Evolutionary conservation across 2,329 filamentous ascomycete genomes (phyloP).

Genomic region (Periconia digitata): DNA sequence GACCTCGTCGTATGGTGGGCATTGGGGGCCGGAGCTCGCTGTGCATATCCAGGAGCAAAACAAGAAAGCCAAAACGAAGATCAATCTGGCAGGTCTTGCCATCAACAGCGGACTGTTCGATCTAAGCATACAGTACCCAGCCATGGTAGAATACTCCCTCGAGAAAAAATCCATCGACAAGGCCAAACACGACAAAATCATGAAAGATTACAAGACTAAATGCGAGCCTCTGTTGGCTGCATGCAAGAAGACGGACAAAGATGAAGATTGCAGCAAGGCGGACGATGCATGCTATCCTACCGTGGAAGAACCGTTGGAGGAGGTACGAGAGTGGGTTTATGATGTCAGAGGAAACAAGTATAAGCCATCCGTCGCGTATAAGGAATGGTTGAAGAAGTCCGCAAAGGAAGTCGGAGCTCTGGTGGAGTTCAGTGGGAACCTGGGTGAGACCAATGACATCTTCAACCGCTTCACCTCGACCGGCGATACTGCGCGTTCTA

Average conservation of each 20-base stretch:
- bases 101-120: conserved; percentile 2
- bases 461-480: conserved; percentile 1
- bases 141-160: conserved; percentile 9
- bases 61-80: neutral
- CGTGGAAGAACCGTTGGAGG: conserved; percentile 1
- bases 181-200: neutral
- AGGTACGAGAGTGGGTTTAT: neutral
- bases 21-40: conserved; percentile 9
- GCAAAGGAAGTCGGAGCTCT: neutral
- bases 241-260: conserved; percentile 6
- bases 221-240: conserved; percentile 7
- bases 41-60: conserved; percentile 11
- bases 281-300: conserved; percentile 1
- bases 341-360: neutral
- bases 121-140: conserved; percentile 8
- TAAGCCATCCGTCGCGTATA: neutral
- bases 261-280: conserved; percentile 8
- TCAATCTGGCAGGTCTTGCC: neutral
- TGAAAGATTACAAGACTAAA: conserved; percentile 2
- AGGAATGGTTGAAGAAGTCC: neutral
- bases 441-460: conserved; percentile 1
- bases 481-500: conserved; percentile 2
- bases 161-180: conserved; percentile 7
- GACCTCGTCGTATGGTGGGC: conserved; percentile 2
- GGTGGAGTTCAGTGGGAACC: neutral